Conservation (phyloP, 768 basidiomycete species). For the Auricularia sp. region DNA sequence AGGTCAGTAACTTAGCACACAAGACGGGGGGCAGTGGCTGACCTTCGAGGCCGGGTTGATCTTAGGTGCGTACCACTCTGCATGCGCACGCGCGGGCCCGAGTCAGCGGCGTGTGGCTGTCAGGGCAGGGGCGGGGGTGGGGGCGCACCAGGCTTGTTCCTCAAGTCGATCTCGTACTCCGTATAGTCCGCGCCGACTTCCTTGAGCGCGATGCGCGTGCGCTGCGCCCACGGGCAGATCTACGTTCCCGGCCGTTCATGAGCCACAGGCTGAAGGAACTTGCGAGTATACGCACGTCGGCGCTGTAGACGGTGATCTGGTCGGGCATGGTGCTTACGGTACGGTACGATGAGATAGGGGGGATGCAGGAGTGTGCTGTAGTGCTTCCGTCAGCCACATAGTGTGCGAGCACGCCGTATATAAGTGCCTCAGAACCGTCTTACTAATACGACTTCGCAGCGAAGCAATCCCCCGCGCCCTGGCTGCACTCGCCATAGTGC, state of each 20-base stretch:
- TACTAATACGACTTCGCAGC: no score
- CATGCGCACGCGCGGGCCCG: not conserved
- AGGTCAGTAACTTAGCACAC: not conserved
- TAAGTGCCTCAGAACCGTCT: no score
- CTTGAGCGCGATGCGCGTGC: conserved; percentile 49
- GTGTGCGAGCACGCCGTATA: no score
- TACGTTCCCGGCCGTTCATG: conserved; percentile 13
- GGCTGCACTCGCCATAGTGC: no score
- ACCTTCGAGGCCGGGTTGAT: conserved; percentile 64
- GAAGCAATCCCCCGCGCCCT: no score
- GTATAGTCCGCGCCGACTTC: conserved; percentile 43
- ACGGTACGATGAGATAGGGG: not conserved
- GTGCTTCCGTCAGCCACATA: no score
- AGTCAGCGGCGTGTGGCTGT: not conserved
- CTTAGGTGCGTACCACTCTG: conserved; percentile 51
- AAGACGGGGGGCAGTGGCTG: conserved; percentile 5
- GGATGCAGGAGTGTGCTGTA: no score
- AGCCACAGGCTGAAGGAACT: not conserved
- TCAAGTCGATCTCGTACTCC: conserved; percentile 47
- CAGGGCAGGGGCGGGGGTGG: not conserved
- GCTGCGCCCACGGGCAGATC: conserved; percentile 52
- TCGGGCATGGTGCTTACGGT: conserved; percentile 4
- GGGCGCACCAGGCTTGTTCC: conserved; percentile 40
- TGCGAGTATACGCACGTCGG: conserved; percentile 28
- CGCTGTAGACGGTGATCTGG: conserved; percentile 36